Base-by-base conservation (phyloP, 2,329 filamentous ascomycete species). In the Leptodontidium sp. region DNA sequence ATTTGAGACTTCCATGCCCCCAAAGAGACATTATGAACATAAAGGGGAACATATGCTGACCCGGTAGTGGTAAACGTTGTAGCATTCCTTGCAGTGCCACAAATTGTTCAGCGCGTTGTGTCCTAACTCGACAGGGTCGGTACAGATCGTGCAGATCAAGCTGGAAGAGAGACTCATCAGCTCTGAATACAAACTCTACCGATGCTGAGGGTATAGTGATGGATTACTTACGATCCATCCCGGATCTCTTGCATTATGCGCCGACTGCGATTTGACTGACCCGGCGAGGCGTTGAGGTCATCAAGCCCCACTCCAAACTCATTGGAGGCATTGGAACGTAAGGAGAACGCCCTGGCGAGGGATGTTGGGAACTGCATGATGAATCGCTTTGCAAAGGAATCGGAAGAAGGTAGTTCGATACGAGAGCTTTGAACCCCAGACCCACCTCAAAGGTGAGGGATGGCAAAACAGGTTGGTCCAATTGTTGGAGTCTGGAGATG, bases 71-170 rank as follows among this genome's bases (percentile, higher is more conserved):
- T 55, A 63, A 17, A 72, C 63, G 17, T 55, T 58, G 61, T 65
- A 61, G 49, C 71, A 74, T 11, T 38, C 9, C 11, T 12, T 32
- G 53, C 73, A 74, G 15, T 71, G 61, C 73, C 71, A 74, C 12
- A 74, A 62, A 24, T 29, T 49, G 12, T 53, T 52, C 2, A 32
- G 24, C 11, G 14, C 14, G 11, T 17, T 32, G 15, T 59, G 26
- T 2, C 61, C 61, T 6, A 45, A 26, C 6, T 35, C 29, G 6
- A 72, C 40, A 2, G 52, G 4, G 15, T 72, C 68, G 3, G 47
- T 61, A 47, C 66, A 72, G 14, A 72, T 68, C 1, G 62, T 14
- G 35, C 70, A 72, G 3, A n/a, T 12, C 12, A 59, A 61, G 15
- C 70, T 72, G 21, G 9, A 38, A 21, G 32, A 11, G 4, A 35